Percentiles rank a stretch among this genome's conserved stretches.
Conservation (phyloP, 2,329 filamentous ascomycete species). For the Sporothrix variecibatus region DNA sequence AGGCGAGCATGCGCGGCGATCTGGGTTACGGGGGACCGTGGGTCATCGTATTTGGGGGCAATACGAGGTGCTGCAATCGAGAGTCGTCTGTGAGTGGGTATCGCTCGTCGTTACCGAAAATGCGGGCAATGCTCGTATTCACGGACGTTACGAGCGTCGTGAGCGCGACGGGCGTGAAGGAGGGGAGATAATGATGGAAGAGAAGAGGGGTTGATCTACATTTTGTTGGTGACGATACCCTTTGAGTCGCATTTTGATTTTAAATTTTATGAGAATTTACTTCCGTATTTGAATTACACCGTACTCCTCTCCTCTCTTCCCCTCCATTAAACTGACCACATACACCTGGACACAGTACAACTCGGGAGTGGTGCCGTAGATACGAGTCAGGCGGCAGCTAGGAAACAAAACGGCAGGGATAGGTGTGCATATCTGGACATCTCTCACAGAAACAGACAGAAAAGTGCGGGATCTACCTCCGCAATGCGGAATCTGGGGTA, state of each 20-base stretch:
- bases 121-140: constrained; percentile 1
- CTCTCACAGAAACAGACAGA: background rate
- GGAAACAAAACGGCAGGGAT: background rate
- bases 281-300: background rate
- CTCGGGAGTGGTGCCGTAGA: constrained; percentile 3
- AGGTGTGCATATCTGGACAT: background rate
- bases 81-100: background rate
- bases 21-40: background rate
- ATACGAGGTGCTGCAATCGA: background rate
- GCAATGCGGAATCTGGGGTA: constrained; percentile 20
- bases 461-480: constrained; percentile 4
- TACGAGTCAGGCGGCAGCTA: background rate
- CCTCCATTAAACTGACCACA: background rate
- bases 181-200: background rate
- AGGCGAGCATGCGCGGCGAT: constrained; percentile 1
- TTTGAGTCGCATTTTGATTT: background rate
- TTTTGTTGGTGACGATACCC: background rate
- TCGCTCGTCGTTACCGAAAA: background rate
- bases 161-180: background rate
- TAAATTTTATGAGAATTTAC: background rate
- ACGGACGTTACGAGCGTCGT: background rate
- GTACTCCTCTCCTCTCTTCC: background rate
- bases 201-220: background rate
- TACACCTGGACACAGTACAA: background rate
- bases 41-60: background rate